Conservation (phyloP, 441 rosid genomes). For the Syzygium malaccense region DNA sequence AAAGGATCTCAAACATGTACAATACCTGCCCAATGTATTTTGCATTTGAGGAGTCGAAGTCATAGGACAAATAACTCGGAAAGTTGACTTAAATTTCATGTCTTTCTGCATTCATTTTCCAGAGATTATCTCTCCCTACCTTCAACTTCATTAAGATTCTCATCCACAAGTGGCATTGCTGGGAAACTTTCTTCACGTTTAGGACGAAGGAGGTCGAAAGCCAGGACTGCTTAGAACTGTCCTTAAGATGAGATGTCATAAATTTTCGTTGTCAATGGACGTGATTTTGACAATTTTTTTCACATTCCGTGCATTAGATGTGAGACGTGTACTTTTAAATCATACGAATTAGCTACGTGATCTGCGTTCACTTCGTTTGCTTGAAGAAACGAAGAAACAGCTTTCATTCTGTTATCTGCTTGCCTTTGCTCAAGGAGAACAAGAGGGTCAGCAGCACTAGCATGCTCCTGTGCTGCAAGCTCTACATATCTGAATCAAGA, state of each 20-base stretch:
- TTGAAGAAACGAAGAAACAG: background rate
- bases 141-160: background rate
- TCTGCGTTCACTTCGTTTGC: background rate
- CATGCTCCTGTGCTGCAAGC: slow-evolving; percentile 48
- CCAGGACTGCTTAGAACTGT: background rate
- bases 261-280: background rate
- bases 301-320: background rate
- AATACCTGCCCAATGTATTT: background rate
- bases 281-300: background rate
- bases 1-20: background rate
- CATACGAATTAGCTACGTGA: background rate
- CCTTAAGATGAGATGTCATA: background rate
- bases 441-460: slow-evolving; percentile 21
- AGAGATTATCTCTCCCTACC: background rate
- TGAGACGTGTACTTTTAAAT: background rate
- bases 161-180: background rate
- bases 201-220: background rate
- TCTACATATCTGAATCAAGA: slow-evolving; percentile 49
- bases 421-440: slow-evolving; percentile 12
- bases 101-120: background rate
- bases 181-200: background rate
- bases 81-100: background rate
- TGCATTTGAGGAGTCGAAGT: background rate
- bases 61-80: background rate
- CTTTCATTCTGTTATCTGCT: background rate